Evolutionary conservation across 306 rosid genomes (phyloP).

Genomic region (Cucurbita moschata): DNA sequence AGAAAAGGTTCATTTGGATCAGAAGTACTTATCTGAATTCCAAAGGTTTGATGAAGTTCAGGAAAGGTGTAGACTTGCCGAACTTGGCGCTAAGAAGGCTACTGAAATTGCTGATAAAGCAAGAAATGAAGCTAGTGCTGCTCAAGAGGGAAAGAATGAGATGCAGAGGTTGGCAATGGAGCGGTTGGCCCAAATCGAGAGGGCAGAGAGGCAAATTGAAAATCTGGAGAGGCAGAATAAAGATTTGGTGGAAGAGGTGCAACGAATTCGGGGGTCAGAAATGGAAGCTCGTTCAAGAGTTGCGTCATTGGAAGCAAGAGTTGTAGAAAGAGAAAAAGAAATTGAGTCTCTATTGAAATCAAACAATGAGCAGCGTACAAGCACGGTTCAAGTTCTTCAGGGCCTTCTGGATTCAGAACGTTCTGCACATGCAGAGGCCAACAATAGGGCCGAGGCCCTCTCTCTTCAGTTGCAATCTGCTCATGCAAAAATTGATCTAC

Average conservation of each 20-base stretch:
- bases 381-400: conserved; percentile 61
- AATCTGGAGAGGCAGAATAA: conserved; percentile 48
- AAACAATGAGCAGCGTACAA: conserved; percentile 59
- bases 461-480: conserved; percentile 82
- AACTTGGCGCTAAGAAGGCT: conserved; percentile 60
- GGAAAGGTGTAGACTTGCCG: conserved; percentile 67
- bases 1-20: conserved; percentile 64
- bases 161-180: conserved; percentile 87
- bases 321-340: conserved; percentile 71
- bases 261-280: conserved; percentile 41
- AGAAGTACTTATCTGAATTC: conserved; percentile 59
- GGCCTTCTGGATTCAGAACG: conserved; percentile 80
- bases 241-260: conserved; percentile 33
- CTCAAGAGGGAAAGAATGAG: conserved; percentile 65
- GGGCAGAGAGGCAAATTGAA: conserved; percentile 68
- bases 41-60: conserved; percentile 63
- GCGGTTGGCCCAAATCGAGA: conserved; percentile 61
- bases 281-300: conserved; percentile 43
- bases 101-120: conserved; percentile 67
- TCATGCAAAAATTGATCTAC: conserved; percentile 70
- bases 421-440: conserved; percentile 81
- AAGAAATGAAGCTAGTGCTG: conserved; percentile 40
- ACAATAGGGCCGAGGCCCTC: conserved; percentile 75
- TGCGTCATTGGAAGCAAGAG: conserved; percentile 48
- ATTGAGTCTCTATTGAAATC: conserved; percentile 56